phyloP scores from a whole-genome alignment of 345 rosid genomes.

The Citropsis articulata region DNA sequence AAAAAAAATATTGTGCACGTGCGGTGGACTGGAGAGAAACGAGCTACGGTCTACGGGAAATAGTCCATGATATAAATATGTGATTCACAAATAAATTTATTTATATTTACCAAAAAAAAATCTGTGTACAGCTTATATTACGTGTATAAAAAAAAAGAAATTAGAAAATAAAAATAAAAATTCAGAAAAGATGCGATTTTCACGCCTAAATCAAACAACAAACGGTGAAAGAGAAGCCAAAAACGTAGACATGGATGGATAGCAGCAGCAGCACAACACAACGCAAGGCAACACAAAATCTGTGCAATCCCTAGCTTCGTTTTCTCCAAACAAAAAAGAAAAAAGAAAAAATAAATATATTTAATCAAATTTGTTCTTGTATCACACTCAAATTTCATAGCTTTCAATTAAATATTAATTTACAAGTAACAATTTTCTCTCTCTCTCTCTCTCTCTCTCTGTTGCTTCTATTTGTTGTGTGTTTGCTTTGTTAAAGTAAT shows the following conservation, averaged over 20 bases:
- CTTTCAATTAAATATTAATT: background rate
- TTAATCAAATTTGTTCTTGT: too few relatives aligned
- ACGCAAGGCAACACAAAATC: background rate
- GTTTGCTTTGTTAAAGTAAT: background rate
- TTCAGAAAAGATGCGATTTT: conserved; percentile 2
- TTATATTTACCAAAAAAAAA: too few relatives aligned
- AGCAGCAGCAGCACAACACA: background rate
- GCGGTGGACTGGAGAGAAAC: background rate
- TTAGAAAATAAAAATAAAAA: too few relatives aligned
- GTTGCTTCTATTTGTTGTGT: background rate
- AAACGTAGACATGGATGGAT: background rate
- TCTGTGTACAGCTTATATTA: background rate
- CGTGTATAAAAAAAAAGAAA: background rate
- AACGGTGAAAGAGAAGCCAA: background rate
- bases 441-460: background rate
- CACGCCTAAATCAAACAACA: background rate
- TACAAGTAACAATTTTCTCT: background rate
- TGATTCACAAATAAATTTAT: too few relatives aligned
- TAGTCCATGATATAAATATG: too few relatives aligned
- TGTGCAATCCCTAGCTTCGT: conserved; percentile 5
- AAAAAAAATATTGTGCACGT: background rate
- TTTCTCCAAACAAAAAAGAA: background rate
- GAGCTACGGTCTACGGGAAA: background rate
- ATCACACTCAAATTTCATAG: background rate
- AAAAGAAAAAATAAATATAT: background rate